These are phyloP conservation scores for Carpinus fangiana DNA, from an alignment of 306 rosid species.

Conservation along the genomic window DNA sequence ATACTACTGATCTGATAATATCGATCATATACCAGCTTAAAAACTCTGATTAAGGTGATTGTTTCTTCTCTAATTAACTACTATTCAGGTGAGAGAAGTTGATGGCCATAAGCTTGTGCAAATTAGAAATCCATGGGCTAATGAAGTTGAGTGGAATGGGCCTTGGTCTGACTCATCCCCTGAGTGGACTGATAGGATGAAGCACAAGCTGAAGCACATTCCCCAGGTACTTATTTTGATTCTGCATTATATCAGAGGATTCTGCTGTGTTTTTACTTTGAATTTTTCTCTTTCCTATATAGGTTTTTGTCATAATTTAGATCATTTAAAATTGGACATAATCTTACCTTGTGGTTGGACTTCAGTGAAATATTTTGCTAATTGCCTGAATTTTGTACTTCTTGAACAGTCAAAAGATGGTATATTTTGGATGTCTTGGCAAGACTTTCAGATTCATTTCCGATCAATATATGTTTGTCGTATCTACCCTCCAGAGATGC, in stretches of 20 bases:
- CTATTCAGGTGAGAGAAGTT: conserved; percentile 79
- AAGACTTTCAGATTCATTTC: conserved; percentile 98
- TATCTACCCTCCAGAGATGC: conserved; percentile 93
- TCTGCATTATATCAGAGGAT: not conserved
- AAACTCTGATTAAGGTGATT: not conserved
- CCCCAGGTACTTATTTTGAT: conserved; percentile 61
- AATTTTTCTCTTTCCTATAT: not conserved
- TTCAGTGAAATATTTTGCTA: conserved; percentile 10
- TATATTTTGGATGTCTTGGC: conserved; percentile 99
- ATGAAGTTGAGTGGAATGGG: conserved; percentile 99
- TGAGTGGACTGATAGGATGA: conserved; percentile 97
- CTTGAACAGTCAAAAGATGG: conserved; percentile 85
- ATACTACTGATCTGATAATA: not conserved
- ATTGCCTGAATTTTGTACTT: conserved; percentile 13
- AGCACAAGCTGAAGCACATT: conserved; percentile 91
- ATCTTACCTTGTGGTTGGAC: not conserved
- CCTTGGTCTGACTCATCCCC: conserved; percentile 96
- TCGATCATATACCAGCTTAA: not conserved
- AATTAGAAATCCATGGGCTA: conserved; percentile 99
- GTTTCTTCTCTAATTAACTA: not conserved
- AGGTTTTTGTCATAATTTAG: not conserved
- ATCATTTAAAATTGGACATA: not conserved
- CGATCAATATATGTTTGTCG: conserved; percentile 98
- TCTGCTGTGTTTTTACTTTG: conserved; percentile 11
- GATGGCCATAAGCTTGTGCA: conserved; percentile 99